Base-by-base conservation (phyloP, 23 red algal species). In the Pyropia haitanensis region DNA sequence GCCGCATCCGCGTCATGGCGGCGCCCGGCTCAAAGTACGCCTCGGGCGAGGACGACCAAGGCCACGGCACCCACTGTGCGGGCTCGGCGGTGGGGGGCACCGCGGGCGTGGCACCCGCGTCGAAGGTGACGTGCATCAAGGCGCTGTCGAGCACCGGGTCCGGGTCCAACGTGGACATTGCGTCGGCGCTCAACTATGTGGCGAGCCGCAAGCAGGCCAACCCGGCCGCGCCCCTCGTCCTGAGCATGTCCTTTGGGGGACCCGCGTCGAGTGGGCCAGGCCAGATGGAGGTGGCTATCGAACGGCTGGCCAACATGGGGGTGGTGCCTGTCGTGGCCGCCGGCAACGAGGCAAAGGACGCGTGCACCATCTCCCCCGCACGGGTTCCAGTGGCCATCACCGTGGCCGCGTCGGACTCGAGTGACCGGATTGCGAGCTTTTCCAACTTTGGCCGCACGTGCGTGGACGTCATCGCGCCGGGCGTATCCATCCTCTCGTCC, bases 251-350 rank as follows among this genome's bases (percentile, higher is more conserved):
- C 8, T 46, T 46, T 46, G 39, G 39, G 8, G 39, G 39, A 9
- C 39, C 39, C 39, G 39, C 39, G 4, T 46, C 39, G 4, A 9
- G 39, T 7, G 39, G 10, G 39, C 39, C 39, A 46, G 39, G 39
- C 0, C 39, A 46, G 39, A 46, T 46, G 39, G 39, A 46, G 39
- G 39, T 46, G 39, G 39, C 39, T 9, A 46, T 46, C 13, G 5
- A 46, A 13, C 39, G 39, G 0, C 7, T 46, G 39, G 39, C 39
- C 8, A 1, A 9, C 7, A 46, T 46, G 39, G 39, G 39, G 1
- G 29, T 83, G 1, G 61, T 83, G 51, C 79, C 79, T 5, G 79
- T 83, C 30, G 79, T 83, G 18, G 79, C 79, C 44, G 67, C 79
- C 14, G 79, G 79, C 17, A 83, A 83, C 25, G 79, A 69, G 23